These are phyloP conservation scores for Begonia fuchsioides DNA, from an alignment of 306 rosid species.

Conservation along the genomic window DNA sequence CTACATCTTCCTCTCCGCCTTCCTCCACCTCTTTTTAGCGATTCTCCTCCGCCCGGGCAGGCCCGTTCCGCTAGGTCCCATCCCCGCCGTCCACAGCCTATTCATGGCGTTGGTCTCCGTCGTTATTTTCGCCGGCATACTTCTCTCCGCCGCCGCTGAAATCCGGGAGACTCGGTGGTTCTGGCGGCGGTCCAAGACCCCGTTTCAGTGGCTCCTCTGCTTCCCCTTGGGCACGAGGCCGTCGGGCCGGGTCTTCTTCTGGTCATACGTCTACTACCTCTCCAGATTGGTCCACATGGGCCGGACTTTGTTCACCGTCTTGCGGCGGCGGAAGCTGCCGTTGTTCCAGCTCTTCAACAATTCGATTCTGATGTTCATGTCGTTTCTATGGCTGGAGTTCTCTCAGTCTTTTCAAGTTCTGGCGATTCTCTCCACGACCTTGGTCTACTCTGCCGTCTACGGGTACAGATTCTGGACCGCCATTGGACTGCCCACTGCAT, in stretches of 20 bases:
- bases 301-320: conserved; percentile 34
- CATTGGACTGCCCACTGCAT: conserved; percentile 36
- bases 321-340: conserved; percentile 33
- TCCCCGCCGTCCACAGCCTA: conserved; percentile 78
- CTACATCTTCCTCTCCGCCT: conserved; percentile 30
- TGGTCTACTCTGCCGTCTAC: conserved; percentile 39
- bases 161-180: conserved; percentile 91
- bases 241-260: conserved; percentile 90
- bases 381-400: conserved; percentile 74
- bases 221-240: conserved; percentile 83
- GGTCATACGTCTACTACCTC: conserved; percentile 69
- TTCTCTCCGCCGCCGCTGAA: conserved; percentile 61
- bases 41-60: conserved; percentile 24
- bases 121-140: conserved; percentile 50
- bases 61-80: conserved; percentile 56
- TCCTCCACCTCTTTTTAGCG: conserved; percentile 27
- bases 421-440: conserved; percentile 54
- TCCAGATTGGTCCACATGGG: conserved; percentile 72
- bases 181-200: conserved; percentile 73
- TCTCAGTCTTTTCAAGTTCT: conserved; percentile 79
- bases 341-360: conserved; percentile 59
- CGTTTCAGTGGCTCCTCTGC: conserved; percentile 85
- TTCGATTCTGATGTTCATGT: conserved; percentile 39
- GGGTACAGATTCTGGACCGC: conserved; percentile 67
- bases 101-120: conserved; percentile 44